Base-by-base conservation (phyloP, 2,329 filamentous ascomycete genomes). In the Epichloe coenophiala region DNA sequence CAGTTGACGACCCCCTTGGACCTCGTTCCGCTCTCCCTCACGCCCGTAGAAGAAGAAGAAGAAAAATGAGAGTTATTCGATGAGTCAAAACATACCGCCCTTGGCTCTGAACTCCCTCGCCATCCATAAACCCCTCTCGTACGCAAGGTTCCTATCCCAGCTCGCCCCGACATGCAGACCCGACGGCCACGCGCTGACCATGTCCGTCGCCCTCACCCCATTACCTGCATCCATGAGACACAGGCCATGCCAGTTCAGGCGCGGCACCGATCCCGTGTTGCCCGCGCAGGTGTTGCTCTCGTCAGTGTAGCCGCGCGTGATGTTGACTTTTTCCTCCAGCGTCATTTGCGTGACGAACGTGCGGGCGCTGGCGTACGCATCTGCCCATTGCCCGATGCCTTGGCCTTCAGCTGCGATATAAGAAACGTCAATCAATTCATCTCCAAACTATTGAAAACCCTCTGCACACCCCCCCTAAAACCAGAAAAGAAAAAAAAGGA, bases 311-410 rank as follows among this genome's bases (percentile, higher is more conserved):
- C 71, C 71, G n/a, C 68, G 62, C 1, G 72, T 75, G 5, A 74
- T 61, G 53, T 75, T 74, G 36, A 67, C 78, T 60, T 81, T 84
- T 59, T 86, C 82, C 12, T 81, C 80, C 2, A 85, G 63, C 0
- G 81, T 85, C 75, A 86, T 77, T 48, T 77, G 73, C 31, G 67
- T 65, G 9, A 84, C 81, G 2, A 86, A 64, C 1, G 65, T 61
- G 36, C 72, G 68, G 2, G 82, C 81, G 54, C 75, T 78, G 42
- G 65, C 64, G 58, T 83, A 84, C 41, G 81, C 79, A 27, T 69
- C 67, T 7, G 69, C 68, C 82, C 82, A 86, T 31, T 51, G 52
- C 1, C 67, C 70, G 3, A 54, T 48, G 5, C 65, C 65, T 46
- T 61, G 61, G 4, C 63, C 62, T 5, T 54, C 36, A 2, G 66